phyloP scores from a whole-genome alignment of 2,329 filamentous ascomycete genomes.

The Aspergillus sp. region DNA sequence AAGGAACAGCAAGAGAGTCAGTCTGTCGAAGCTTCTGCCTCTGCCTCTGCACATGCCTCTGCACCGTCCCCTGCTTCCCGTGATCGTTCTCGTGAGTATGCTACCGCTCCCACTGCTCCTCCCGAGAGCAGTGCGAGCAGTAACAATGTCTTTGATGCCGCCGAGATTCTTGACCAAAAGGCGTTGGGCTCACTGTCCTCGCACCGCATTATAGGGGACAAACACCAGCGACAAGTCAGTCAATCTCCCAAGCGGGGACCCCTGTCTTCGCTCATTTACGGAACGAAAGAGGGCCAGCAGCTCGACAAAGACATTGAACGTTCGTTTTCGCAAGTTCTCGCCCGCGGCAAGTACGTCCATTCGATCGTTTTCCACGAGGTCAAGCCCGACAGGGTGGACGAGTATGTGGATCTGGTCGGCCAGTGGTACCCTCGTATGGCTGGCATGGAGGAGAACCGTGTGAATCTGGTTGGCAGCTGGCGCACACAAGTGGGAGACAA shows the following conservation, averaged over 20 bases:
- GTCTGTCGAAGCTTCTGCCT: constrained; percentile 44
- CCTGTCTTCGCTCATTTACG: constrained; percentile 85
- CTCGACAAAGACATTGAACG: constrained; percentile 93
- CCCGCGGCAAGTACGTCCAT: constrained; percentile 95
- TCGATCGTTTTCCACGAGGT: constrained; percentile 96
- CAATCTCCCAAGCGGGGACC: constrained; percentile 59
- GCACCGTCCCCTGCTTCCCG: constrained; percentile 22
- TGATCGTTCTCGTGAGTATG: constrained; percentile 28
- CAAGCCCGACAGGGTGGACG: constrained; percentile 88
- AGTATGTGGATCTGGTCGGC: constrained; percentile 84
- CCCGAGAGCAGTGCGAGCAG: constrained; percentile 38
- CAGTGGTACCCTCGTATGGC: constrained; percentile 90
- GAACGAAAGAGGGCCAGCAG: constrained; percentile 88
- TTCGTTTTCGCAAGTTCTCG: constrained; percentile 89
- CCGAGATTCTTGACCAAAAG: constrained; percentile 31
- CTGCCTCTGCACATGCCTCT: constrained; percentile 22
- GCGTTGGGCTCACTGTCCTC: constrained; percentile 53
- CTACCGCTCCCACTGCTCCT: constrained; percentile 35
- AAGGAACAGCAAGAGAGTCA: constrained; percentile 79
- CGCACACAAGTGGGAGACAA: constrained; percentile 94
- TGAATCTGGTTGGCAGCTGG: constrained; percentile 96
- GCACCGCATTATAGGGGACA: constrained; percentile 44
- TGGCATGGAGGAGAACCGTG: constrained; percentile 73
- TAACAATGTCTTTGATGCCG: constrained; percentile 31
- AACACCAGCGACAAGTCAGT: constrained; percentile 50